Conservation (phyloP, 2,329 filamentous ascomycete species). For the Stachybotrys chartarum region DNA sequence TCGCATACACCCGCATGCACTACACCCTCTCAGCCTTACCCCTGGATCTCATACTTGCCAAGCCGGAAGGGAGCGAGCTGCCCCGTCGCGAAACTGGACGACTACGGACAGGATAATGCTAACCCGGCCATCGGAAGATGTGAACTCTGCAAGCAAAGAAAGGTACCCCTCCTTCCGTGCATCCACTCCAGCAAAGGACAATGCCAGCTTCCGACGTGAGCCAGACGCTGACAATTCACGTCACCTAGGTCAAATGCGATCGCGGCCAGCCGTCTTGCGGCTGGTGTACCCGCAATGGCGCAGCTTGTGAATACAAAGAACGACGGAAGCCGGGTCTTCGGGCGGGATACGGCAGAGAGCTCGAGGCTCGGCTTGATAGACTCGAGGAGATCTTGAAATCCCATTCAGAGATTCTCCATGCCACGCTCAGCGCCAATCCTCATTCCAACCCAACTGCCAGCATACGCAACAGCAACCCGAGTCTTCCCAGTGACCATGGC, state of each 20-base stretch:
- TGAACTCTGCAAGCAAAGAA: constrained; percentile 74
- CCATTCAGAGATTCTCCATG: constrained; percentile 61
- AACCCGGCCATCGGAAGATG: constrained; percentile 43
- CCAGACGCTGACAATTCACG: constrained; percentile 5
- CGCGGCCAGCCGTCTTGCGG: constrained; percentile 66
- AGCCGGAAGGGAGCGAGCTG: not conserved
- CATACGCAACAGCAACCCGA: constrained; percentile 41
- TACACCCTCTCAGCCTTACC: not conserved
- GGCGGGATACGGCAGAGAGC: constrained; percentile 64
- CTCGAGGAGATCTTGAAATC: constrained; percentile 59
- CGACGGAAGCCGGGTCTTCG: constrained; percentile 60
- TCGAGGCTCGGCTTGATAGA: constrained; percentile 65
- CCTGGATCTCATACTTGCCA: not conserved
- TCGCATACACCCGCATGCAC: not conserved
- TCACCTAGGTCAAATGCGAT: constrained; percentile 64
- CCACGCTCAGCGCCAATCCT: constrained; percentile 35
- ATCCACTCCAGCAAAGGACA: not conserved
- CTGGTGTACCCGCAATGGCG: constrained; percentile 59
- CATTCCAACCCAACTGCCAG: constrained; percentile 27
- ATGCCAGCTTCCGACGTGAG: not conserved
- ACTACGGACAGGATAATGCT: constrained; percentile 14
- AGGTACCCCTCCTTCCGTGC: constrained; percentile 39
- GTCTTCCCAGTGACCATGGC: constrained; percentile 47
- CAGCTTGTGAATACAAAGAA: constrained; percentile 60
- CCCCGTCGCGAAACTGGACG: not conserved